Evolutionary conservation across 805 yeast species (phyloP).

Genomic region (Komagataella kurtzmanii): DNA sequence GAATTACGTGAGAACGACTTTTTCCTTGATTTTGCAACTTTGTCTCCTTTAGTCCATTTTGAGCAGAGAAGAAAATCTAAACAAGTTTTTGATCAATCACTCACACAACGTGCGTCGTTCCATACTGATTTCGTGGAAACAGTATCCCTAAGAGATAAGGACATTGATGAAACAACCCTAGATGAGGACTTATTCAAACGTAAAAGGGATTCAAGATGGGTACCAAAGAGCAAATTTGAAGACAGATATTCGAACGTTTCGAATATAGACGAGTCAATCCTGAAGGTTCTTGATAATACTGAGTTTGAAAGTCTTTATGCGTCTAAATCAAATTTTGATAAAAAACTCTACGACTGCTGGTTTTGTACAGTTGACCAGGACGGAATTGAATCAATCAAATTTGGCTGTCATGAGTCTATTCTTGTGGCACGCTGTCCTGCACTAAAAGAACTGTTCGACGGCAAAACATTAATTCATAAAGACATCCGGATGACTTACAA

Average conservation of each 20-base stretch:
- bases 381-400: not conserved
- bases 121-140: not conserved
- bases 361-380: not conserved
- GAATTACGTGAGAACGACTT: slow-evolving; percentile 32
- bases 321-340: not conserved
- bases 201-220: not conserved
- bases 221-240: not conserved
- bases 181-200: not conserved
- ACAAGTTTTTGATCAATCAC: not conserved
- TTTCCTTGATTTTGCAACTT: slow-evolving; percentile 34
- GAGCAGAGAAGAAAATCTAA: not conserved
- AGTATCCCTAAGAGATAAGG: not conserved
- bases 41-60: slow-evolving; percentile 32
- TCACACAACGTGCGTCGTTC: not conserved
- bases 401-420: not conserved
- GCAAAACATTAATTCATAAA: not conserved
- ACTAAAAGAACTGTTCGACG: not conserved
- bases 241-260: not conserved
- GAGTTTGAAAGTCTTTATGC: not conserved
- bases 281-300: not conserved
- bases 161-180: not conserved
- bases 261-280: not conserved
- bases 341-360: not conserved
- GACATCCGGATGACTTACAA: not conserved
- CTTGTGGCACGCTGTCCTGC: not conserved